Evolutionary conservation across 345 rosid species (phyloP), one percentile per base, ranked within the genome.

Genomic region (Rhizophora apiculata): DNA sequence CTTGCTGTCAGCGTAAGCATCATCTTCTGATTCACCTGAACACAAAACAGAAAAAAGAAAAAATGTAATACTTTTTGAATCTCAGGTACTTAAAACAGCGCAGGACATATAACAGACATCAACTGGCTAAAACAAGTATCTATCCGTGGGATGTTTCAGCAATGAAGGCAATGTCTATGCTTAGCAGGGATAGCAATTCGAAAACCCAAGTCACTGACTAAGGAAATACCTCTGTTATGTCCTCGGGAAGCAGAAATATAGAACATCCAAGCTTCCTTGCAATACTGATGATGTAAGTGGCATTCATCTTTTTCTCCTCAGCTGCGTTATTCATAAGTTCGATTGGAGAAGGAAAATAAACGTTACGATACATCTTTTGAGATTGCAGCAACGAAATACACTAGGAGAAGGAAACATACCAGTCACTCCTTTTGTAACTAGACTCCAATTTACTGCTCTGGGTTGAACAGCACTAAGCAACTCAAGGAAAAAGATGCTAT

Each of bases 21-120:
- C 97, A 95, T 95, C 87, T 95, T 92, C 79, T 95, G 99, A 68
- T 95, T 95, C 79, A 92, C 99, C 96, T 95, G 86, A 70, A 62
- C 21, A 19, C 66, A 37, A 2, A 32, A 31, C 5, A 11, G 1
- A 29, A 13, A 27, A 26, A 37, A 8, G 27, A n/a, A 37, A 8
- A 2, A 8, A 34, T 8, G 48, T 43, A 43, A 43, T 15, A 15
- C 19, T 3, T 43, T 43, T 13, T 43, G 49, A 43, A 43, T 13
- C 68, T 39, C 57, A 55, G 53, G 51, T 30, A 8, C 52, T 46
- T n/a, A 34, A 34, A 1, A 48, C 58, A 29, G 0, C 13, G 2
- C 13, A 39, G 24, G 53, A 62, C 22, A 29, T 22, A 34, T 18
- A 13, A 8, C 24, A 27, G 11, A 18, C 22, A 55, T 55, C 8